Evolutionary conservation across 805 yeast species (phyloP).

Genomic region (Starmerella roubikii): DNA sequence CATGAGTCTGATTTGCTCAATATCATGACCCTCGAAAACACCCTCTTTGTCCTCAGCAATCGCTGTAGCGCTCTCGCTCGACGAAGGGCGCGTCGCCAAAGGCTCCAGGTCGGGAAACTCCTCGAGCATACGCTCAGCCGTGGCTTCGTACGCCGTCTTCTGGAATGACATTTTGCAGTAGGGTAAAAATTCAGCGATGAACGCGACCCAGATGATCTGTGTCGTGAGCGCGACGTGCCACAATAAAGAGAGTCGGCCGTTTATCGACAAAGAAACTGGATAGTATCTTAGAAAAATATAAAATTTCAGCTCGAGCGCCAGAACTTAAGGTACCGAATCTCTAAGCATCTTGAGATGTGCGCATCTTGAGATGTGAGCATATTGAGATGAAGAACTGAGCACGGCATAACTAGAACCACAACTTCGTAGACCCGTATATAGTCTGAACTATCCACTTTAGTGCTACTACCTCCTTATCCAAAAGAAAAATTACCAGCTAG

Average conservation of each 20-base stretch:
- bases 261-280: too few relatives aligned
- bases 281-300: too few relatives aligned
- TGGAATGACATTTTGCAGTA: conserved; percentile 8
- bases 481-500: too few relatives aligned
- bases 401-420: too few relatives aligned
- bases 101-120: conserved; percentile 24
- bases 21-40: conserved; percentile 79
- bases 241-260: not conserved
- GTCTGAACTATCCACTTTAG: too few relatives aligned
- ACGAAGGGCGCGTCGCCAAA: conserved; percentile 18
- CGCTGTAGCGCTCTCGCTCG: conserved; percentile 14
- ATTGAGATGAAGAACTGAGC: too few relatives aligned
- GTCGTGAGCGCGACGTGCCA: not conserved
- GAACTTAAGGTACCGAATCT: too few relatives aligned
- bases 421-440: too few relatives aligned
- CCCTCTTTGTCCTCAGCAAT: conserved; percentile 16
- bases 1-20: conserved; percentile 89
- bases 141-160: conserved; percentile 16
- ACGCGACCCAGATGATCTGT: not conserved
- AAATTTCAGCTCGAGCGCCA: too few relatives aligned
- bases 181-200: not conserved
- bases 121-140: conserved; percentile 17
- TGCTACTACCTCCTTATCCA: too few relatives aligned
- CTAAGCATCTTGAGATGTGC: too few relatives aligned
- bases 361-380: too few relatives aligned